Evolutionary conservation across 495 filamentous ascomycete genomes (phyloP), one percentile per base, ranked within the genome.

Genomic region (Aspergillus wentii): DNA sequence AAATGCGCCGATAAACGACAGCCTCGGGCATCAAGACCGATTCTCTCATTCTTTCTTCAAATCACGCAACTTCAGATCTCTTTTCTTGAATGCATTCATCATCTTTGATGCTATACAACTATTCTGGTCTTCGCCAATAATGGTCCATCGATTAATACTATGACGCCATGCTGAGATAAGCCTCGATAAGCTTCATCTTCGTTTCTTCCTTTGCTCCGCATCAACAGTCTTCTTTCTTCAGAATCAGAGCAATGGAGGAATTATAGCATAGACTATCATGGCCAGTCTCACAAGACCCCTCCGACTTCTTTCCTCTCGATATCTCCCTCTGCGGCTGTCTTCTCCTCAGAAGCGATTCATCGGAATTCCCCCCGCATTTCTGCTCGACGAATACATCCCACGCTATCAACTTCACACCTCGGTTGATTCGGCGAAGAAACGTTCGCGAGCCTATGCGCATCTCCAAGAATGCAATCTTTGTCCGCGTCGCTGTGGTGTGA

Each of bases 381-480:
- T 89, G 14, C 71, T 88, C 2, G 85, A 89, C 48, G 69, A 81
- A 51, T 83, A 88, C 58, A 74, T 69, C 18, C 84, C 84, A 0
- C 73, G 82, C 17, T 86, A 86, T 50, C 65, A 76, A 33, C 60
- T 72, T 0, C 61, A 89, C 1, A 73, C 74, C 1, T 69, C 80
- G 0, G 48, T 66, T 14, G 75, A 85, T 20, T 72, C 69, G 1
- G 61, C 82, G 2, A 74, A 73, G 47, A 88, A 87, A 51, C 74
- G 82, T 14, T 78, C 79, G 6, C 59, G 58, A 6, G 80, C 84
- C 3, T 82, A 85, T 42, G 71, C 79, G 3, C 83, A 87, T 48
- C 63, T 91, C 9, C 57, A 67, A 10, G 76, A 86, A 32, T 89
- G 83, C 61, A 89, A 88, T 46, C 72, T 89, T 16, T 91, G 83